A percentile compares a stretch with the other conserved stretches of the same genome.
These are phyloP conservation scores for Pyricularia pennisetigena DNA, from an alignment of 2,329 filamentous ascomycete genomes.

Conservation along the genomic window DNA sequence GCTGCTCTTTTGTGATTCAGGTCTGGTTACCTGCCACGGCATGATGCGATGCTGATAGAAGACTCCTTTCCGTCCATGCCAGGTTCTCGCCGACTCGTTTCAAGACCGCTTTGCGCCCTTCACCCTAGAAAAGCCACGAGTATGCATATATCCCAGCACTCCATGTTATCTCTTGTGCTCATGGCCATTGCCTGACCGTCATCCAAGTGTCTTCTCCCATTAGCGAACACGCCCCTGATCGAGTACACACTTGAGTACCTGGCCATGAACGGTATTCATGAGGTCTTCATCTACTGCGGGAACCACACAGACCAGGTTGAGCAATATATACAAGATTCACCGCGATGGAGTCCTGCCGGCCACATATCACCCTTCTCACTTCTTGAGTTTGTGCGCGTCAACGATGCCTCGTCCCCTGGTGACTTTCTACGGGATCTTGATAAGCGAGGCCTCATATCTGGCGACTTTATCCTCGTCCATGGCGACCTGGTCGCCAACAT, in stretches of 20 bases:
- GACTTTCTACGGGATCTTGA: slow-evolving; percentile 94
- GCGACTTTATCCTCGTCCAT: slow-evolving; percentile 88
- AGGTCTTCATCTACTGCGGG: slow-evolving; percentile 87
- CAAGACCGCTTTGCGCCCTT: slow-evolving; percentile 88
- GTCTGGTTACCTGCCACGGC: not conserved
- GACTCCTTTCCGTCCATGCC: slow-evolving; percentile 11
- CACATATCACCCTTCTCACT: slow-evolving; percentile 58
- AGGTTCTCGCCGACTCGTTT: slow-evolving; percentile 91
- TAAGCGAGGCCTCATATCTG: slow-evolving; percentile 70
- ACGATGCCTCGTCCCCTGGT: slow-evolving; percentile 74
- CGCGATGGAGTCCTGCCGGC: slow-evolving; percentile 53
- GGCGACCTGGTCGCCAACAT: slow-evolving; percentile 90
- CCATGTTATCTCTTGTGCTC: slow-evolving; percentile 4
- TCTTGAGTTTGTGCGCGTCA: slow-evolving; percentile 76
- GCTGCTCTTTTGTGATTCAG: slow-evolving; percentile 9
- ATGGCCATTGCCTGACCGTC: slow-evolving; percentile 8
- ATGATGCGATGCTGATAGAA: slow-evolving; percentile 3
- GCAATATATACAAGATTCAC: slow-evolving; percentile 70
- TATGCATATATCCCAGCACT: slow-evolving; percentile 29
- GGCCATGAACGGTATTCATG: slow-evolving; percentile 87
- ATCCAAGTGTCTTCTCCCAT: slow-evolving; percentile 72
- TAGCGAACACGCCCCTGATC: slow-evolving; percentile 90
- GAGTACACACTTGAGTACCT: slow-evolving; percentile 97
- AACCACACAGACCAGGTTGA: slow-evolving; percentile 82
- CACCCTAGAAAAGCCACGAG: slow-evolving; percentile 78